These are phyloP conservation scores for Botrytis fragariae DNA, from an alignment of 2,329 filamentous ascomycete species.

Conservation along the genomic window DNA sequence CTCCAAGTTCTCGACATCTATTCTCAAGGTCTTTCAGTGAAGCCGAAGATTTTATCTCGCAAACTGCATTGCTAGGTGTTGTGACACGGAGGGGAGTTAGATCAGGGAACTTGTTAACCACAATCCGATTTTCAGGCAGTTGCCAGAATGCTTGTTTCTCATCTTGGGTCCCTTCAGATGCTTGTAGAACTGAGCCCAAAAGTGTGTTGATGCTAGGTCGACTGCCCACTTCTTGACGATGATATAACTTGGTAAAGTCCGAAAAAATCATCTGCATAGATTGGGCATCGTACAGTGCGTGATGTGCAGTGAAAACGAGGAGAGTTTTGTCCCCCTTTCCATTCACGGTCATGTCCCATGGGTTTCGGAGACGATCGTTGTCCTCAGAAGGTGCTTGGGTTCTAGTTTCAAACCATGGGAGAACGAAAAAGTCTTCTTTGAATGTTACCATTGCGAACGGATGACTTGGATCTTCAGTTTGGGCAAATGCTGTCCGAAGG, in stretches of 20 bases:
- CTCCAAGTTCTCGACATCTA: conserved; percentile 54
- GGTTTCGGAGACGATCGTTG: conserved; percentile 24
- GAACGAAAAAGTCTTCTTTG: conserved; percentile 32
- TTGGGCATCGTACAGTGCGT: conserved; percentile 82
- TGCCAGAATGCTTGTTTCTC: conserved; percentile 61
- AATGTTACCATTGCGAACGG: conserved; percentile 77
- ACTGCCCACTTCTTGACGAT: conserved; percentile 30
- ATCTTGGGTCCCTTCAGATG: conserved; percentile 34
- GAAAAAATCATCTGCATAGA: conserved; percentile 65
- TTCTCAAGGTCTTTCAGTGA: conserved; percentile 50
- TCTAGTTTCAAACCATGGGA: conserved; percentile 44
- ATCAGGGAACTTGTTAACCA: conserved; percentile 71
- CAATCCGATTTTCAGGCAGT: conserved; percentile 48
- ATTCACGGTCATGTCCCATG: conserved; percentile 33
- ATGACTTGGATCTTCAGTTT: conserved; percentile 56
- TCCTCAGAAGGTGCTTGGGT: not conserved
- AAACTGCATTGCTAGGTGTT: conserved; percentile 39
- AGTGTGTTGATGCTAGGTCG: conserved; percentile 43
- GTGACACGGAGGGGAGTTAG: conserved; percentile 60
- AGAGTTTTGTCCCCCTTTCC: conserved; percentile 18
- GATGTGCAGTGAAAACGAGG: conserved; percentile 50
- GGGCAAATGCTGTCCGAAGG: conserved; percentile 70
- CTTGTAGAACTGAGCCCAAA: conserved; percentile 46
- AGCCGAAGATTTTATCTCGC: conserved; percentile 42
- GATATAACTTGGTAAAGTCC: conserved; percentile 51